phyloP scores from a whole-genome alignment of 768 basidiomycete species.

The Russula brevipes region DNA sequence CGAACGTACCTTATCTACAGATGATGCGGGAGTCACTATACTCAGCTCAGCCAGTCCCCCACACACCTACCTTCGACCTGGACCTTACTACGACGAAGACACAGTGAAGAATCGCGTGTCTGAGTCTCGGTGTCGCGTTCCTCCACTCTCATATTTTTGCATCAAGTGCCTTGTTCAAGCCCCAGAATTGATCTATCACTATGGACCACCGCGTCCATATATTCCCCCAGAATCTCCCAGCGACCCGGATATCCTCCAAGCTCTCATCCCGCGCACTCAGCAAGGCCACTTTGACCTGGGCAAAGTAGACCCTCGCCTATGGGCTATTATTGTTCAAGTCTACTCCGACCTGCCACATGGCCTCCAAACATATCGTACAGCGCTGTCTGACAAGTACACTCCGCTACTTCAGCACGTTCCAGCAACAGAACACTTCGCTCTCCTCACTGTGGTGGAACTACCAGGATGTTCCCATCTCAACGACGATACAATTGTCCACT shows the following conservation, averaged over 20 bases:
- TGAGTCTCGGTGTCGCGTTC: conserved; percentile 31
- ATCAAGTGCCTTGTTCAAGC: conserved; percentile 39
- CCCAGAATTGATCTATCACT: conserved; percentile 43
- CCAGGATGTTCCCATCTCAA: conserved; percentile 50
- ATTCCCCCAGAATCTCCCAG: conserved; percentile 26
- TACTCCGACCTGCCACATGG: conserved; percentile 47
- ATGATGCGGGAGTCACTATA: conserved; percentile 22
- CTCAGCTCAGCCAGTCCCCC: conserved; percentile 16
- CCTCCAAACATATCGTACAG: conserved; percentile 41
- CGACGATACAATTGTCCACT: conserved; percentile 48
- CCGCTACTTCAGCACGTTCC: conserved; percentile 54
- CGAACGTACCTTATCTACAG: conserved; percentile 2
- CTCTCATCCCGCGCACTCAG: conserved; percentile 36
- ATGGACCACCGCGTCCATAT: conserved; percentile 36
- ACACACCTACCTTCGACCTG: conserved; percentile 12
- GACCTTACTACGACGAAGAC: conserved; percentile 17
- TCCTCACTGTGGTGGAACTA: conserved; percentile 61
- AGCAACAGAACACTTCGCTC: conserved; percentile 50
- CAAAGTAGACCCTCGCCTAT: conserved; percentile 50
- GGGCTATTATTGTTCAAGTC: conserved; percentile 58
- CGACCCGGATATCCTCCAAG: conserved; percentile 36
- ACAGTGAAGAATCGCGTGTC: not conserved
- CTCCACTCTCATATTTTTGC: conserved; percentile 52
- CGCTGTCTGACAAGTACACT: conserved; percentile 51
- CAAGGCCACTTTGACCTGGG: conserved; percentile 23